These are phyloP conservation scores for Nowakowskiella sp. DNA, from an alignment of 192 early-diverging fungal species.

Conservation along the genomic window DNA sequence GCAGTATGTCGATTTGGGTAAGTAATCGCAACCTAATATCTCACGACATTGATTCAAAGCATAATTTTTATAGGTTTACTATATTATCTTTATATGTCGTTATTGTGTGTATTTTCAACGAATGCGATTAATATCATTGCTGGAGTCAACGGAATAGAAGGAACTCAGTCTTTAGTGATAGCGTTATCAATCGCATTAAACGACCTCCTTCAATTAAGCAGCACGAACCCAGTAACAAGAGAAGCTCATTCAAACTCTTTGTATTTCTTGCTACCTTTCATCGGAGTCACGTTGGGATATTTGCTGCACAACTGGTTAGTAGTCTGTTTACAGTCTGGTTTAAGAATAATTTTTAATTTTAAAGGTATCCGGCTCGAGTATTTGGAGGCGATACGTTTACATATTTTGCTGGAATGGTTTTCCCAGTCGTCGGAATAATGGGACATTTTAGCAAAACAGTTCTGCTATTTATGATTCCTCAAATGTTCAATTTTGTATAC, in stretches of 20 bases:
- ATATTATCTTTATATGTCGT: constrained; percentile 90
- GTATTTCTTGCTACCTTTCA: constrained; percentile 89
- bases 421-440: constrained; percentile 93
- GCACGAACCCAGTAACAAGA: constrained; percentile 42
- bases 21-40: not conserved
- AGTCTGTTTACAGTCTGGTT: constrained; percentile 5
- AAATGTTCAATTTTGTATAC: constrained; percentile 96
- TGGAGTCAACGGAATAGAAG: constrained; percentile 96
- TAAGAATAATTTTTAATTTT: not conserved
- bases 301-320: constrained; percentile 79
- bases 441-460: constrained; percentile 91
- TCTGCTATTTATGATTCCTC: constrained; percentile 88
- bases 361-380: constrained; percentile 74
- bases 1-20: constrained; percentile 70
- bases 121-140: constrained; percentile 98
- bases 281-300: constrained; percentile 74
- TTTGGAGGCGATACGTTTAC: constrained; percentile 97
- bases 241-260: constrained; percentile 80
- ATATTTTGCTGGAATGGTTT: constrained; percentile 99
- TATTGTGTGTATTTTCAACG: constrained; percentile 89
- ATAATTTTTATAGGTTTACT: constrained; percentile 47
- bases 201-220: constrained; percentile 59
- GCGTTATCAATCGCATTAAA: constrained; percentile 72
- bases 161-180: constrained; percentile 86
- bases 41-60: not conserved